phyloP scores from a whole-genome alignment of 140 eudicot genomes.

The Anethum foeniculum region DNA sequence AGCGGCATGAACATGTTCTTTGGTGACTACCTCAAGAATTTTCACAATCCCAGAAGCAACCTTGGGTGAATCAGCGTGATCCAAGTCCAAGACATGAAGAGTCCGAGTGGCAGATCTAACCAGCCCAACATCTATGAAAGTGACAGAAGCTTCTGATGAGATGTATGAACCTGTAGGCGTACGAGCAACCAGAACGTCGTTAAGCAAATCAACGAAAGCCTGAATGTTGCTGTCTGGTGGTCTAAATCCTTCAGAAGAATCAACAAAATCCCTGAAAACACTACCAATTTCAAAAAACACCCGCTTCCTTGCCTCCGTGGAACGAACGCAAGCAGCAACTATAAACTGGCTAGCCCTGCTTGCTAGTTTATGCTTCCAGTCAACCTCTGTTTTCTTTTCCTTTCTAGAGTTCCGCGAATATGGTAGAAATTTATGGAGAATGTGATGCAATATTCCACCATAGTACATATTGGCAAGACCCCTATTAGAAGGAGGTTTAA shows the following conservation, averaged over 20 bases:
- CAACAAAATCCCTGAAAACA: constrained; percentile 63
- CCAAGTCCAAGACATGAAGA: constrained; percentile 73
- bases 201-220: constrained; percentile 63
- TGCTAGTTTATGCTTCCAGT: constrained; percentile 89
- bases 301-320: constrained; percentile 87
- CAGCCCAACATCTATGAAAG: constrained; percentile 85
- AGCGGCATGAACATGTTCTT: constrained; percentile 84
- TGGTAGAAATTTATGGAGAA: constrained; percentile 75
- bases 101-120: constrained; percentile 63
- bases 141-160: constrained; percentile 83
- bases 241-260: constrained; percentile 41
- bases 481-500: constrained; percentile 31
- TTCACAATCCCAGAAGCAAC: constrained; percentile 76
- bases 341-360: constrained; percentile 75
- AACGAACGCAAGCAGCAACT: constrained; percentile 89
- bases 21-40: constrained; percentile 80
- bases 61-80: constrained; percentile 66
- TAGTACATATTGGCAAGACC: constrained; percentile 22
- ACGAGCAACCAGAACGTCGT: constrained; percentile 79
- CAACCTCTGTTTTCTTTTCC: constrained; percentile 74
- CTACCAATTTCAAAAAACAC: constrained; percentile 54
- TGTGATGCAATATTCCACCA: constrained; percentile 79
- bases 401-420: constrained; percentile 39
- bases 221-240: constrained; percentile 67
- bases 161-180: constrained; percentile 75